Evolutionary conservation across 768 basidiomycete species (phyloP), one percentile per base, ranked within the genome.

Genomic region (Lactarius vividus): DNA sequence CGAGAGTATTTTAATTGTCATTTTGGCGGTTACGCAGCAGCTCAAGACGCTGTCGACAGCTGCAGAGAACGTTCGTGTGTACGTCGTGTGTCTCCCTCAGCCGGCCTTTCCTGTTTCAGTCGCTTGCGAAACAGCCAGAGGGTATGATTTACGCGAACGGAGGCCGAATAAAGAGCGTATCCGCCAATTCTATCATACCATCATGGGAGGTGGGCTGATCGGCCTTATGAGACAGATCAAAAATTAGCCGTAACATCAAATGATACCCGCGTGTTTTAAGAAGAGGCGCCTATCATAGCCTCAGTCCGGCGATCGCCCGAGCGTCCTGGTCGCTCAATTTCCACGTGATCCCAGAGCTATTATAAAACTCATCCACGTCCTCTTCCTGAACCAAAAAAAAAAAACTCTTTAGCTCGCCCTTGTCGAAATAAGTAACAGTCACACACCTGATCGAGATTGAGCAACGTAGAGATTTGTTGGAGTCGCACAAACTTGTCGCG

Each of bases 301-400:
- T 69, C 62, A 94, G 79, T 46, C 78, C 83, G 49, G 85, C 84
- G 61, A 93, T 83, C 42, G 84, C 79, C 63, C 85, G 85, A 57
- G 91, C 93, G 70, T 96, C 94, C 64, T 87, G 84, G 69, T 85
- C 80, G 68, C 83, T 88, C 62, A 96, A 74, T 72, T 88, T 89
- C 94, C 94, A 96, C 15, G 87, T 83, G 68, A 97, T 94, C 23
- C 96, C 96, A 3, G 94, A 96, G 60, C 91, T 86, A 69, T 90
- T 92, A 76, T 94, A 98, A 75, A 98, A 97, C 61, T 96, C 93
- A 69, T 96, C 91, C 5, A 95, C 88, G 71, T 95, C 93, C 76
- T 97, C 96, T 70, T 96, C 95, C 94, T 95, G 71, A 9, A 37
- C 35, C 35, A 55, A 35, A 52, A 23, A 35, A 37, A 23, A 31